Base-by-base conservation (phyloP, 768 basidiomycete species). In the Naematelia encephala region DNA sequence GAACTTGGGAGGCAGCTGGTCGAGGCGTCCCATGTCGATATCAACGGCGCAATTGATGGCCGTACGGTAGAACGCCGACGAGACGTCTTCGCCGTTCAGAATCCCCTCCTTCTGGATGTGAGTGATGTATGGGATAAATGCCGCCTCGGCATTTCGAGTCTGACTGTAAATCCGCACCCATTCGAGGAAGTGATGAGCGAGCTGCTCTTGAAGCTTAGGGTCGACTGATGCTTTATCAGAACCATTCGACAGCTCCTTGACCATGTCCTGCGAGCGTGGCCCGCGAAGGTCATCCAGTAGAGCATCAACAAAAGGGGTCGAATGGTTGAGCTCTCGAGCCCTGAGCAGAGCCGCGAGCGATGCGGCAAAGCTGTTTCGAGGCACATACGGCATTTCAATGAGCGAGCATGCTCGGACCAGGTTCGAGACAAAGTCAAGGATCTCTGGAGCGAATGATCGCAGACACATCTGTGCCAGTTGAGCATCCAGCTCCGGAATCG, bases 11-110 rank as follows among this genome's bases (percentile, higher is more conserved):
- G 86, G 82, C 16, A 72, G 76, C 30, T 66, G 69, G 25, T 71
- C 75, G 61, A 78, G 77, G 53, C 75, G 70, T 67, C 76, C 76
- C 57, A 75, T 73, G 79, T 93, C 98, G 73, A 85, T 87, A 75
- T 86, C 89, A 74, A 98, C 87, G 64, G 91, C 90, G 29, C 91
- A 86, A 77, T 97, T 93, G 57, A 91, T 89, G 72, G 93, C 97
- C 42, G 97, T 93, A 10, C 96, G 86, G 85, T 98, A 99, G 82
- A 99, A 99, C 72, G 97, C 90, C 2, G 91, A 92, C 3, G 96
- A 97, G 8, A 91, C 83, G 62, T 99, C 93, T 73, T 99, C 96
- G 28, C 90, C 87, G 71, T 91, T 93, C 68, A 99, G 80, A 60
- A 99, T 93, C 51, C 92, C 93, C 79, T 97, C 91, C 77, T 93